These are phyloP conservation scores for Nannochloris sp. DNA, from an alignment of 139 green algal genomes.

Conservation along the genomic window DNA sequence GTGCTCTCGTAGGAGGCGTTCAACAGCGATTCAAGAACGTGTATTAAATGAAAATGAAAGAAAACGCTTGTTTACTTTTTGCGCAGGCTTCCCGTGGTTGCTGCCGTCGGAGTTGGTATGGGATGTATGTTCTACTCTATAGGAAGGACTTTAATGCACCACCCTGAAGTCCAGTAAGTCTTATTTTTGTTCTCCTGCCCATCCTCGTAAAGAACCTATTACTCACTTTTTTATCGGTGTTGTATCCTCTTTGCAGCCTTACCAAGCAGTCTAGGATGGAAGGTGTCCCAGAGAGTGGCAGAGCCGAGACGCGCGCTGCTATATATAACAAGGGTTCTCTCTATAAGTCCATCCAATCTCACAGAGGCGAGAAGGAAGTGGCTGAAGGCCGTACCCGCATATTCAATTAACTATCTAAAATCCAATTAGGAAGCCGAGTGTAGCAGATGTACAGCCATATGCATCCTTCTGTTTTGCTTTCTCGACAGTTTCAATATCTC, in stretches of 20 bases:
- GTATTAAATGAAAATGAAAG: too few relatives aligned
- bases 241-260: constrained; percentile 1
- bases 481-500: too few relatives aligned
- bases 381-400: neutral
- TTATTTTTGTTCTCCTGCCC: neutral
- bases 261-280: constrained; percentile 1
- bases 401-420: too few relatives aligned
- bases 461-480: too few relatives aligned
- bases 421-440: too few relatives aligned
- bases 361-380: neutral
- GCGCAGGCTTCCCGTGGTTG: constrained; percentile 6
- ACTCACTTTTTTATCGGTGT: neutral
- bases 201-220: neutral
- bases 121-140: constrained; percentile 3
- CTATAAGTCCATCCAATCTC: constrained; percentile 2
- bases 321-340: constrained; percentile 13
- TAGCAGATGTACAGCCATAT: too few relatives aligned
- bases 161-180: constrained; percentile 18
- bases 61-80: too few relatives aligned
- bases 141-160: neutral
- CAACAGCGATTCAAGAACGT: too few relatives aligned
- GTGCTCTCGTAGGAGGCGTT: too few relatives aligned
- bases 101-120: constrained; percentile 4
- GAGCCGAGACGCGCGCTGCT: neutral
- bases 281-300: constrained; percentile 4